Evolutionary conservation across 345 rosid species (phyloP).

Genomic region (Erodium maritimum): DNA sequence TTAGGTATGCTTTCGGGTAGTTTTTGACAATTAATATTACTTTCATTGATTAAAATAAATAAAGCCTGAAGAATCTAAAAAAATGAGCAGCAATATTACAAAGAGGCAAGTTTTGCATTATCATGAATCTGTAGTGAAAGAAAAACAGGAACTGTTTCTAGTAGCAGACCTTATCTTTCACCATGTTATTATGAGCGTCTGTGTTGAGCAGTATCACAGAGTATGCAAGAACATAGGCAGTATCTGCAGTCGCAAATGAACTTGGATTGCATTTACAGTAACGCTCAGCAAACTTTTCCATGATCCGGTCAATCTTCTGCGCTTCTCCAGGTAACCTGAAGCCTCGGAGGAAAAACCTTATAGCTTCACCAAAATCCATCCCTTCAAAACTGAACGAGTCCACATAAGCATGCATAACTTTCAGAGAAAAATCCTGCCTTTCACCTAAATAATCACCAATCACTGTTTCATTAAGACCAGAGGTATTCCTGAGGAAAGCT

Average conservation of each 20-base stretch:
- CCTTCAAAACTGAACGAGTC: constrained; percentile 80
- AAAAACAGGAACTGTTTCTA: constrained; percentile 1
- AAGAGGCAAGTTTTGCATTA: too few relatives aligned
- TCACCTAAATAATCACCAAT: constrained; percentile 98
- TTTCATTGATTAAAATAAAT: too few relatives aligned
- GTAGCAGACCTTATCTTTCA: constrained; percentile 81
- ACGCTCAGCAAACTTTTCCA: constrained; percentile 98
- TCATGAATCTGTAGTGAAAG: not conserved
- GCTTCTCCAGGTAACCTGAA: constrained; percentile 96
- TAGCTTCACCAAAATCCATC: constrained; percentile 75
- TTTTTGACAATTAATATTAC: too few relatives aligned
- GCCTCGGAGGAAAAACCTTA: constrained; percentile 85
- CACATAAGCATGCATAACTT: constrained; percentile 93
- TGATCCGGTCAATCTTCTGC: constrained; percentile 91
- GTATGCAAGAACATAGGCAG: constrained; percentile 92
- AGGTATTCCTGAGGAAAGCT: constrained; percentile 55
- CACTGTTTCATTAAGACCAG: constrained; percentile 65
- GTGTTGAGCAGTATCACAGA: constrained; percentile 95
- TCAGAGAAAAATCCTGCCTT: constrained; percentile 79
- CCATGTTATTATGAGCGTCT: constrained; percentile 95
- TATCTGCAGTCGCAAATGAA: constrained; percentile 93
- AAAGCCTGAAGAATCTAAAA: too few relatives aligned
- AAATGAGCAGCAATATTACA: too few relatives aligned
- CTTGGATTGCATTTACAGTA: constrained; percentile 84
- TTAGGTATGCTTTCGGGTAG: too few relatives aligned